phyloP scores from a whole-genome alignment of 495 filamentous ascomycete genomes.

The Podospora conica region DNA sequence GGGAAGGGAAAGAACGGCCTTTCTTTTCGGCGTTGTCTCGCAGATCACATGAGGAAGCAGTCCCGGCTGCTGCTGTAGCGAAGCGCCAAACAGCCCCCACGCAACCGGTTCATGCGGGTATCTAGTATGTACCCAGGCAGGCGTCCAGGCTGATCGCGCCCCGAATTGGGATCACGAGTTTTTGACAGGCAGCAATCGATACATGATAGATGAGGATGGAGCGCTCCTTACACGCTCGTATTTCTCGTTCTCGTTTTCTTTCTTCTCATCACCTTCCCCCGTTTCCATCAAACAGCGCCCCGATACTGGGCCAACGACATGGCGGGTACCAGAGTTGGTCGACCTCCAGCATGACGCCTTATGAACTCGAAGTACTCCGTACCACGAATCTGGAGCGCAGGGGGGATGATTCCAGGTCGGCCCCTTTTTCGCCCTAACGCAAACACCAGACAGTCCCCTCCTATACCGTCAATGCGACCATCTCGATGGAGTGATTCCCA shows the following conservation, averaged over 20 bases:
- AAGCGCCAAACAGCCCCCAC: not conserved
- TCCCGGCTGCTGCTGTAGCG: not conserved
- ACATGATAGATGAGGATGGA: no score
- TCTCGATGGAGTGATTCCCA: not conserved
- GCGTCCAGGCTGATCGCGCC: not conserved
- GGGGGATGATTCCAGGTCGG: not conserved
- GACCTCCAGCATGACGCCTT: not conserved
- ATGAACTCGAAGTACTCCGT: not conserved
- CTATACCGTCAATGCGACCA: not conserved
- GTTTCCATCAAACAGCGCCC: not conserved
- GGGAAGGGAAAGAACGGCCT: not conserved
- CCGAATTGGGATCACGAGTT: not conserved
- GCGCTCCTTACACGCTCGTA: not conserved
- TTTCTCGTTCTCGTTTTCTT: not conserved
- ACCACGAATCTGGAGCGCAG: not conserved
- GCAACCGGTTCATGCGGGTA: no score
- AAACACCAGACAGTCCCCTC: not conserved
- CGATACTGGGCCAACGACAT: not conserved
- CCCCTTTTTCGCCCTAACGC: not conserved
- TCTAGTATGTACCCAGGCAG: no score
- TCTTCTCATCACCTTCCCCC: not conserved
- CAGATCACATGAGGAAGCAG: not conserved
- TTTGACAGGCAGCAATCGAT: not conserved
- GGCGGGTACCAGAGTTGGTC: not conserved
- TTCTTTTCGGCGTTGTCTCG: not conserved